Conservation (phyloP, 352 stramenopile genomes). For the Globisporangium cystogenes region DNA sequence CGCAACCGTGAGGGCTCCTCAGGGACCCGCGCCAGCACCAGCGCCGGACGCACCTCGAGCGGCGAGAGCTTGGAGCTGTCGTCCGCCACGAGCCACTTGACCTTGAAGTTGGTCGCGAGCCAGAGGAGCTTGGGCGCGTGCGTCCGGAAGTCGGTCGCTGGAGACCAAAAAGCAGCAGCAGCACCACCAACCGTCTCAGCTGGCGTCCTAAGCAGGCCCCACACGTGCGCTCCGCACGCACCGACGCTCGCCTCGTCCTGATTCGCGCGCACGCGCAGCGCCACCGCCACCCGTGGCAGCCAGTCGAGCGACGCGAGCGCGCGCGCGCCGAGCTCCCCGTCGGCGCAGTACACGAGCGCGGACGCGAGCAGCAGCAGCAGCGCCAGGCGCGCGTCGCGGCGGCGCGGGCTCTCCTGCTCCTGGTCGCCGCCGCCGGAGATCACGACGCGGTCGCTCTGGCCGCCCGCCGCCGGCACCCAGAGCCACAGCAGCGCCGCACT, state of each 20-base stretch:
- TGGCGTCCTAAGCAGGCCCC: too few species aligned
- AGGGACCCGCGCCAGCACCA: too few species aligned
- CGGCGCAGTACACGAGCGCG: constrained; percentile 48
- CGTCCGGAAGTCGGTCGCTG: constrained; percentile 34
- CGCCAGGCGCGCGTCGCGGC: constrained; percentile 14
- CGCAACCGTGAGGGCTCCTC: too few species aligned
- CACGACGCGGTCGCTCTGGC: constrained; percentile 15
- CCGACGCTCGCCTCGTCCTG: constrained; percentile 57
- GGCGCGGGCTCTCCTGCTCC: constrained; percentile 8
- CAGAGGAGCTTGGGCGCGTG: constrained; percentile 62
- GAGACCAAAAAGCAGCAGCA: too few species aligned
- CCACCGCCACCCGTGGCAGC: constrained; percentile 27
- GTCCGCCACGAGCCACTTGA: constrained; percentile 53
- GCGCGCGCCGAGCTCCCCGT: constrained; percentile 40
- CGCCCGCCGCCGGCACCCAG: constrained; percentile 16
- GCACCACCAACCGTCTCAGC: too few species aligned
- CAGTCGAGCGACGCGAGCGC: constrained; percentile 44
- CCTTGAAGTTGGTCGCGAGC: constrained; percentile 54
- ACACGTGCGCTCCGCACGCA: too few species aligned
- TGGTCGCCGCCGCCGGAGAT: constrained; percentile 18
- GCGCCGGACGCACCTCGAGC: constrained; percentile 8
- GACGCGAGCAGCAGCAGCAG: constrained; percentile 60
- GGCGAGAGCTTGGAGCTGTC: constrained; percentile 42
- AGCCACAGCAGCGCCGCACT: constrained; percentile 43
- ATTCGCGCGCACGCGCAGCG: constrained; percentile 43